Evolutionary conservation across 805 yeast genomes (phyloP).

Genomic region (Metschnikowia lochheadii): DNA sequence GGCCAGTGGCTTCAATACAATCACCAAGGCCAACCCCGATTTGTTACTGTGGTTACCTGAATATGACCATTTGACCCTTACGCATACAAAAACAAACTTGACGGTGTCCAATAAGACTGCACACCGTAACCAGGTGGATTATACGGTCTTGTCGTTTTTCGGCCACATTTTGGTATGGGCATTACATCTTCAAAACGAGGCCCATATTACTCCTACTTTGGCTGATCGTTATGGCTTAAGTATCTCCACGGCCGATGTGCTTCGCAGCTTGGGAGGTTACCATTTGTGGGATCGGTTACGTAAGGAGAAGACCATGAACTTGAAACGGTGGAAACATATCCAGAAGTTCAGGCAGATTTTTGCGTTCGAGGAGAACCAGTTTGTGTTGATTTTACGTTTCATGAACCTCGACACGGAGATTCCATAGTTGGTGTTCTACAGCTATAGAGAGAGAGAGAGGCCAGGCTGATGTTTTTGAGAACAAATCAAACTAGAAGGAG

Average conservation of each 20-base stretch:
- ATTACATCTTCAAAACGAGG: constrained; percentile 20
- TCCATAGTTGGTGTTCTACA: constrained; percentile 6
- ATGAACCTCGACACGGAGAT: constrained; percentile 23
- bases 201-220: constrained; percentile 6
- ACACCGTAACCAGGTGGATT: constrained; percentile 36
- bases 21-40: constrained; percentile 22
- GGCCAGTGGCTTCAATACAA: constrained; percentile 31
- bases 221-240: constrained; percentile 20
- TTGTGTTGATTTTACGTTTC: constrained; percentile 33
- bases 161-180: constrained; percentile 41
- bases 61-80: constrained; percentile 30
- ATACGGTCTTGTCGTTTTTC: constrained; percentile 33
- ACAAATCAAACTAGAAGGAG: too few relatives aligned
- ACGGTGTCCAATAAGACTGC: constrained; percentile 32
- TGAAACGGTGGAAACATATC: constrained; percentile 41
- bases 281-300: constrained; percentile 39
- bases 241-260: constrained; percentile 15
- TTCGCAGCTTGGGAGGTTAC: constrained; percentile 32
- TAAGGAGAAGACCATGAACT: constrained; percentile 31
- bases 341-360: constrained; percentile 34
- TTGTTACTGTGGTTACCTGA: constrained; percentile 26
- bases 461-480: too few relatives aligned
- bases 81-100: constrained; percentile 29
- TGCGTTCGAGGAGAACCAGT: constrained; percentile 38
- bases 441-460: too few relatives aligned